A percentile compares a stretch with the other conserved stretches of the same genome.
phyloP scores from a whole-genome alignment of 1,139 yeast genomes.

The Scheffersomyces lignicola region DNA sequence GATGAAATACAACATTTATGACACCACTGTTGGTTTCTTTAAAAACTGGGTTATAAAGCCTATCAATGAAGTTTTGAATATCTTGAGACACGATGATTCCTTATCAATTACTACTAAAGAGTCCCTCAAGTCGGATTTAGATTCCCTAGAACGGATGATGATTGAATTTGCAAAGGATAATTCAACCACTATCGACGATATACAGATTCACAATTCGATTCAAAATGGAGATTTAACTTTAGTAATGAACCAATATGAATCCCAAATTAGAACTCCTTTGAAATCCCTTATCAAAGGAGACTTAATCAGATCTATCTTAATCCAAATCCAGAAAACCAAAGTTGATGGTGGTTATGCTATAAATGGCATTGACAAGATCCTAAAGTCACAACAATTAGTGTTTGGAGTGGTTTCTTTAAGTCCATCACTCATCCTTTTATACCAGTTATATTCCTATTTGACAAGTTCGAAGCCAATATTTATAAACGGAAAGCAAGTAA shows the following conservation, averaged over 20 bases:
- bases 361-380: slow-evolving; percentile 83
- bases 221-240: slow-evolving; percentile 74
- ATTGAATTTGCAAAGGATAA: slow-evolving; percentile 64
- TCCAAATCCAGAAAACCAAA: slow-evolving; percentile 91
- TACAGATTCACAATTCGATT: slow-evolving; percentile 28
- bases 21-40: slow-evolving; percentile 66
- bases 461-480: slow-evolving; percentile 37
- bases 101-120: slow-evolving; percentile 79
- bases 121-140: slow-evolving; percentile 73
- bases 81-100: slow-evolving; percentile 80
- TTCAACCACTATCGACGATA: slow-evolving; percentile 16
- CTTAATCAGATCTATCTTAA: slow-evolving; percentile 71
- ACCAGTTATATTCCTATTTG: slow-evolving; percentile 33
- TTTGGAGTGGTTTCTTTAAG: slow-evolving; percentile 89
- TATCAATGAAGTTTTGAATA: slow-evolving; percentile 66
- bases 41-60: slow-evolving; percentile 85
- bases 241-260: slow-evolving; percentile 78
- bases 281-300: slow-evolving; percentile 65
- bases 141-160: slow-evolving; percentile 86
- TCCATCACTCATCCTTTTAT: slow-evolving; percentile 68
- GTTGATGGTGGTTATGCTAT: slow-evolving; percentile 93
- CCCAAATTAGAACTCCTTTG: slow-evolving; percentile 70
- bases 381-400: slow-evolving; percentile 88
- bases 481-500: slow-evolving; percentile 40
- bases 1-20: slow-evolving; percentile 57